Evolutionary conservation across 1,139 yeast genomes (phyloP).

Genomic region (Candida frijolesensis): DNA sequence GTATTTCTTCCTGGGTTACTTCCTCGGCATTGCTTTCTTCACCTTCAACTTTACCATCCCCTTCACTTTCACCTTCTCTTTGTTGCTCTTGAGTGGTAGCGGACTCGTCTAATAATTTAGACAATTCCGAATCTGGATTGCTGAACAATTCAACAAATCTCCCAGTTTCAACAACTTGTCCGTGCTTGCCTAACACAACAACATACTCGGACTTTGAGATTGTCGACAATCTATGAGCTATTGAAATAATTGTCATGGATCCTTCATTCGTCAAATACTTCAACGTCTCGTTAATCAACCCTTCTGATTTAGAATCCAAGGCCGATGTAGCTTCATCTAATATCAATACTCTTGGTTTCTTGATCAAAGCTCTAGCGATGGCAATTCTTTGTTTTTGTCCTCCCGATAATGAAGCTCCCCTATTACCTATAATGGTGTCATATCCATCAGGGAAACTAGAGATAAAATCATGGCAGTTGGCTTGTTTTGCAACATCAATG

Average conservation of each 20-base stretch:
- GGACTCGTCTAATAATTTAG: slow-evolving; percentile 46
- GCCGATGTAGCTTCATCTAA: slow-evolving; percentile 85
- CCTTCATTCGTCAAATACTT: slow-evolving; percentile 53
- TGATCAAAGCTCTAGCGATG: slow-evolving; percentile 75
- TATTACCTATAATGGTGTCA: slow-evolving; percentile 54
- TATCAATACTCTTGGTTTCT: slow-evolving; percentile 62
- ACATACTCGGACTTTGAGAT: slow-evolving; percentile 58
- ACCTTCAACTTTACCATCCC: slow-evolving; percentile 20
- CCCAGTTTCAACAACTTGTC: slow-evolving; percentile 47
- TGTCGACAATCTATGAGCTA: slow-evolving; percentile 89
- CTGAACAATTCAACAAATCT: slow-evolving; percentile 45
- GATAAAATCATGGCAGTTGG: slow-evolving; percentile 60
- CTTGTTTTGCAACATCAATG: slow-evolving; percentile 46
- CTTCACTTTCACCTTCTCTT: slow-evolving; percentile 23
- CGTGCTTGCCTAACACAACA: slow-evolving; percentile 54
- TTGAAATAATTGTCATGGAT: slow-evolving; percentile 83
- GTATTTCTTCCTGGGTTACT: slow-evolving; percentile 23
- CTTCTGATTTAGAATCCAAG: slow-evolving; percentile 72
- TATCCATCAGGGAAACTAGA: slow-evolving; percentile 52
- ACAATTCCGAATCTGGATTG: slow-evolving; percentile 45
- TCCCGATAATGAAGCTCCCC: slow-evolving; percentile 69
- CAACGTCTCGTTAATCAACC: slow-evolving; percentile 61
- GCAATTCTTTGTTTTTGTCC: slow-evolving; percentile 94
- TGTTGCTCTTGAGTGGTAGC: slow-evolving; percentile 25
- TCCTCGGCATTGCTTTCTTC: slow-evolving; percentile 16